Conservation (phyloP, 345 rosid genomes). For the Arabidopsis suecica region DNA sequence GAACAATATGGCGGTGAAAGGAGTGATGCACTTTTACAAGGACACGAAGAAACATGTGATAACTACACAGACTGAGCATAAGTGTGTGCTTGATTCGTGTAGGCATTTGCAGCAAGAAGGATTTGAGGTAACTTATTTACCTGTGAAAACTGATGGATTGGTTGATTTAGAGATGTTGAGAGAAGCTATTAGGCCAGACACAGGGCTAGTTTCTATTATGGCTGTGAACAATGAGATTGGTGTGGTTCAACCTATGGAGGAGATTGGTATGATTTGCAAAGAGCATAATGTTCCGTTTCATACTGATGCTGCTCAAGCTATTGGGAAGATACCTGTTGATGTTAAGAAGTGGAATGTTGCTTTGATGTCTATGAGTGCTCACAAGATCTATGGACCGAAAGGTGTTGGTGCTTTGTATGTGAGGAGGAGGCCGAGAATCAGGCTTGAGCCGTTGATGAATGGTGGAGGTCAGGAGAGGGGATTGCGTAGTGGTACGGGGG, state of each 20-base stretch:
- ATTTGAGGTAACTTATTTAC: conserved; percentile 85
- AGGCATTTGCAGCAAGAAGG: conserved; percentile 97
- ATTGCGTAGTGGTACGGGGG: conserved; percentile 87
- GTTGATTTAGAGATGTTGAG: conserved; percentile 69
- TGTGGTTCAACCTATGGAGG: conserved; percentile 91
- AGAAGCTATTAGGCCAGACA: conserved; percentile 74
- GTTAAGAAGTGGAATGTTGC: conserved; percentile 91
- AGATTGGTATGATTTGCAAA: conserved; percentile 82
- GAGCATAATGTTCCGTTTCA: conserved; percentile 83
- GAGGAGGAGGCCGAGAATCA: conserved; percentile 80
- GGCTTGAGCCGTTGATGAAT: conserved; percentile 91
- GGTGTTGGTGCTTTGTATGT: conserved; percentile 92
- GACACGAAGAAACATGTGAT: conserved; percentile 90
- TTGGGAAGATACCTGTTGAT: conserved; percentile 90
- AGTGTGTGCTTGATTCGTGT: conserved; percentile 93
- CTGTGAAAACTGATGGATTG: conserved; percentile 74
- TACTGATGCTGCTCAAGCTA: conserved; percentile 93
- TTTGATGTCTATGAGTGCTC: conserved; percentile 94
- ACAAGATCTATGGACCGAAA: conserved; percentile 90
- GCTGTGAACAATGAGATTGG: conserved; percentile 98
- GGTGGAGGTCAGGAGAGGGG: conserved; percentile 99
- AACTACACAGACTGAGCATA: conserved; percentile 97
- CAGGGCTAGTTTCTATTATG: conserved; percentile 89
- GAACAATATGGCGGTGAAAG: conserved; percentile 83
- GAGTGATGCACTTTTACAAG: conserved; percentile 91